Conservation (phyloP, 805 yeast species). For the Starmerella khaoyaiensis region DNA sequence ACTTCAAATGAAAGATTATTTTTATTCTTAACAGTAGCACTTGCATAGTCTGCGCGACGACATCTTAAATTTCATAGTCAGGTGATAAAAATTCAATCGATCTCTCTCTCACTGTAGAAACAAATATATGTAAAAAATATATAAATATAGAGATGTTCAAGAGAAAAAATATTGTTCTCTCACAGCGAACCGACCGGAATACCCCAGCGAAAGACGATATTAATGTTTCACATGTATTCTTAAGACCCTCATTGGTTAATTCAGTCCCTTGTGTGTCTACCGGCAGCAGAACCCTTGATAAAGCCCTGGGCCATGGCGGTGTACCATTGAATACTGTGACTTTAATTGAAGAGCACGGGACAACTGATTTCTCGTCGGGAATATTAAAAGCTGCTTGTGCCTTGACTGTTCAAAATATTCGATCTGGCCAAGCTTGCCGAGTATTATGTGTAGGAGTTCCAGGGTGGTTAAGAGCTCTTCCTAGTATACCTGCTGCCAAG, state of each 20-base stretch:
- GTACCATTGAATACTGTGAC: slow-evolving; percentile 64
- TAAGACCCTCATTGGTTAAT: slow-evolving; percentile 63
- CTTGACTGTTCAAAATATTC: slow-evolving; percentile 53
- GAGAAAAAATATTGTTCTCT: slow-evolving; percentile 10
- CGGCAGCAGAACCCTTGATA: slow-evolving; percentile 67
- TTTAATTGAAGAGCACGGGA: slow-evolving; percentile 68
- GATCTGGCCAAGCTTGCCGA: slow-evolving; percentile 30
- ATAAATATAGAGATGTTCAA: too few species aligned
- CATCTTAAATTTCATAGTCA: too few species aligned
- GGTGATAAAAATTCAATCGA: too few species aligned
- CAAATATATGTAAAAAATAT: too few species aligned
- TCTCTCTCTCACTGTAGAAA: too few species aligned
- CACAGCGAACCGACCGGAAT: too few species aligned
- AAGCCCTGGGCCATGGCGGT: slow-evolving; percentile 66
- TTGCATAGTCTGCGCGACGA: too few species aligned
- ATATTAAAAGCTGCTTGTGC: slow-evolving; percentile 56
- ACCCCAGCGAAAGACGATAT: too few species aligned
- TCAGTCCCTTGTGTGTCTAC: slow-evolving; percentile 70
- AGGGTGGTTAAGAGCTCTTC: slow-evolving; percentile 27
- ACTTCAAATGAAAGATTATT: too few species aligned
- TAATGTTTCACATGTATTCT: too few species aligned
- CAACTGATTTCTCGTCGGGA: slow-evolving; percentile 75
- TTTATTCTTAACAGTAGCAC: too few species aligned
- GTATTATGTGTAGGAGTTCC: slow-evolving; percentile 20
- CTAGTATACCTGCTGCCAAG: slow-evolving; percentile 2